Evolutionary conservation across 257 asterid genomes (phyloP).

Genomic region (Nicotiana tomentosiformis): DNA sequence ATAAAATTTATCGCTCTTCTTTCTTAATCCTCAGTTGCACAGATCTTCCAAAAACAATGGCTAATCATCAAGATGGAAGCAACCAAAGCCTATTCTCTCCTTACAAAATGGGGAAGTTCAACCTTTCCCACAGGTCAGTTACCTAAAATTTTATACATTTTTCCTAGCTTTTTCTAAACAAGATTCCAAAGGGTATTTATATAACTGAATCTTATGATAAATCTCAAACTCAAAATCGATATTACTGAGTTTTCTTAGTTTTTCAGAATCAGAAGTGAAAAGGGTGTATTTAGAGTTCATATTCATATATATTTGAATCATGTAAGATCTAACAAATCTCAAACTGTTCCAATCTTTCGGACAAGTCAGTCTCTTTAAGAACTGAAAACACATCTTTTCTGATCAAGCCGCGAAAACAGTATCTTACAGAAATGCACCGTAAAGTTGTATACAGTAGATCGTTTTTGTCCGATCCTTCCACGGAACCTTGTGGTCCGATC

Average conservation of each 20-base stretch:
- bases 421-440: too few relatives aligned
- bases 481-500: too few relatives aligned
- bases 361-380: too few relatives aligned
- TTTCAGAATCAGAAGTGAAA: background rate
- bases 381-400: too few relatives aligned
- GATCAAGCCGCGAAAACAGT: too few relatives aligned
- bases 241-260: background rate
- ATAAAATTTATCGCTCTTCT: background rate
- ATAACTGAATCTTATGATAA: background rate
- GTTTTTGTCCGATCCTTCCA: too few relatives aligned
- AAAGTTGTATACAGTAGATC: too few relatives aligned
- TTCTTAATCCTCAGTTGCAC: background rate
- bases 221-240: background rate
- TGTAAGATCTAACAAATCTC: background rate
- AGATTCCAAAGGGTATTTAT: background rate
- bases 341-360: background rate
- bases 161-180: background rate
- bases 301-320: background rate
- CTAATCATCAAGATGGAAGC: slow-evolving; percentile 34
- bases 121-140: slow-evolving; percentile 80
- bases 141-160: too few relatives aligned
- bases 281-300: background rate
- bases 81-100: slow-evolving; percentile 67
- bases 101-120: slow-evolving; percentile 69
- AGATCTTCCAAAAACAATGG: slow-evolving; percentile 22